These are phyloP conservation scores for Aspergillus tanneri DNA, from an alignment of 2,329 filamentous ascomycete species.

Conservation along the genomic window DNA sequence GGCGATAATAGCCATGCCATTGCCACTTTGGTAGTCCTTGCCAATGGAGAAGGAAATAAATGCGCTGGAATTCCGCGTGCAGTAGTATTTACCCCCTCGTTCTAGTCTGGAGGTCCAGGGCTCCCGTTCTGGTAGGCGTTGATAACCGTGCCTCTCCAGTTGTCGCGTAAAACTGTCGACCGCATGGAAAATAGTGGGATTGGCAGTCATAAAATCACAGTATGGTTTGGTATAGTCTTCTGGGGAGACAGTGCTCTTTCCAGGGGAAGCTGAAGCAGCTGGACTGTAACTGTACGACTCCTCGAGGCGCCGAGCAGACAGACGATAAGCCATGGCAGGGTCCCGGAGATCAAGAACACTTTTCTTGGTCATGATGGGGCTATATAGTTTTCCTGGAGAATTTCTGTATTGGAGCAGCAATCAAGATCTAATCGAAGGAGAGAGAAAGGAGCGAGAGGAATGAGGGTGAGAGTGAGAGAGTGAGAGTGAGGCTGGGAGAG, in stretches of 20 bases:
- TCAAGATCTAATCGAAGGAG: neutral
- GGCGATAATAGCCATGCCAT: constrained; percentile 83
- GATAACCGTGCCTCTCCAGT: constrained; percentile 70
- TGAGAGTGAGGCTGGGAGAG: constrained; percentile 4
- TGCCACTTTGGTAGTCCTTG: constrained; percentile 74
- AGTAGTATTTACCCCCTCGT: constrained; percentile 83
- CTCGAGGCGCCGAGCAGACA: constrained; percentile 29
- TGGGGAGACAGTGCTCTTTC: constrained; percentile 29
- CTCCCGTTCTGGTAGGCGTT: constrained; percentile 72
- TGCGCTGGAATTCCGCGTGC: constrained; percentile 79
- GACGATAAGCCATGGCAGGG: constrained; percentile 32
- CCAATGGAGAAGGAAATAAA: constrained; percentile 84
- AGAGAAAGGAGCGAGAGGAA: constrained; percentile 5
- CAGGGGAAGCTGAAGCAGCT: constrained; percentile 13
- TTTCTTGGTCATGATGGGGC: constrained; percentile 34
- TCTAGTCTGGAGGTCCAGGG: constrained; percentile 71
- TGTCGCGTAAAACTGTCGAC: constrained; percentile 75
- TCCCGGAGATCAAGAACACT: constrained; percentile 27
- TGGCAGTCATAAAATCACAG: constrained; percentile 79
- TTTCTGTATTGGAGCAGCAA: neutral
- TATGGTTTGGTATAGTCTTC: constrained; percentile 79
- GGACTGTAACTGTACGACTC: constrained; percentile 17
- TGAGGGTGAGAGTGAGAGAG: constrained; percentile 8
- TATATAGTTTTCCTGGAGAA: neutral
- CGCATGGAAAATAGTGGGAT: constrained; percentile 91